Conservation (phyloP, 2,329 filamentous ascomycete species). For the Fusarium succisae region DNA sequence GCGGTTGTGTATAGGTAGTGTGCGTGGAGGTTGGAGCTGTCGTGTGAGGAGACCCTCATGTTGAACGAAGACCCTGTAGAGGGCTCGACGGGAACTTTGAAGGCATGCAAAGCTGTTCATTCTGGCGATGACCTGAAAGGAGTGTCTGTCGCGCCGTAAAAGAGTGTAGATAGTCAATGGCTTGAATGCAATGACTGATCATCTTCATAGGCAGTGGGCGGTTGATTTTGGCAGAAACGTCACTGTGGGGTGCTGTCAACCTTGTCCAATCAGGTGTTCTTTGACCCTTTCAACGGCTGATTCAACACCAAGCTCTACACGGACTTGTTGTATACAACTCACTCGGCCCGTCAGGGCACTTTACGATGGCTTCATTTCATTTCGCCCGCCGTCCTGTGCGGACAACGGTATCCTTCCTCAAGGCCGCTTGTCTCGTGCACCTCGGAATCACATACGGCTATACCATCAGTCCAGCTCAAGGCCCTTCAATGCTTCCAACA, state of each 20-base stretch:
- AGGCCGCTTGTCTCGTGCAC: conserved; percentile 54
- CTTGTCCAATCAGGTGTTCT: conserved; percentile 25
- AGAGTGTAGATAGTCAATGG: conserved; percentile 12
- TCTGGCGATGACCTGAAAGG: conserved; percentile 5
- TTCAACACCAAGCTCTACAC: conserved; percentile 16
- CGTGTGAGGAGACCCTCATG: conserved; percentile 38
- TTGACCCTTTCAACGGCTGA: conserved; percentile 4
- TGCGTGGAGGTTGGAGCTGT: conserved; percentile 27
- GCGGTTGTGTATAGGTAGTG: conserved; percentile 24
- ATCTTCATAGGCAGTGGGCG: conserved; percentile 10
- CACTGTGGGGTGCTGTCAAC: conserved; percentile 24
- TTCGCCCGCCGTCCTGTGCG: conserved; percentile 54
- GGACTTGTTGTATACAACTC: conserved; percentile 1
- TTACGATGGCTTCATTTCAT: conserved; percentile 42
- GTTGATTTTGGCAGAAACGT: conserved; percentile 41
- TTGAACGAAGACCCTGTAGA: conserved; percentile 58
- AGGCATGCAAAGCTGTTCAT: conserved; percentile 54
- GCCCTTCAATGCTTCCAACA: conserved; percentile 91
- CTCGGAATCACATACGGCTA: conserved; percentile 68
- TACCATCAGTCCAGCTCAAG: conserved; percentile 67
- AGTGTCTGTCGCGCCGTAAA: neutral
- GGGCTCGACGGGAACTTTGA: conserved; percentile 56
- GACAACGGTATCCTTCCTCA: conserved; percentile 47
- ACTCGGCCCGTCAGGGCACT: conserved; percentile 7
- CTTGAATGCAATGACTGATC: conserved; percentile 20